Evolutionary conservation across 169 alveolate species (phyloP).

Genomic region (Cryptosporidium meleagridis): DNA sequence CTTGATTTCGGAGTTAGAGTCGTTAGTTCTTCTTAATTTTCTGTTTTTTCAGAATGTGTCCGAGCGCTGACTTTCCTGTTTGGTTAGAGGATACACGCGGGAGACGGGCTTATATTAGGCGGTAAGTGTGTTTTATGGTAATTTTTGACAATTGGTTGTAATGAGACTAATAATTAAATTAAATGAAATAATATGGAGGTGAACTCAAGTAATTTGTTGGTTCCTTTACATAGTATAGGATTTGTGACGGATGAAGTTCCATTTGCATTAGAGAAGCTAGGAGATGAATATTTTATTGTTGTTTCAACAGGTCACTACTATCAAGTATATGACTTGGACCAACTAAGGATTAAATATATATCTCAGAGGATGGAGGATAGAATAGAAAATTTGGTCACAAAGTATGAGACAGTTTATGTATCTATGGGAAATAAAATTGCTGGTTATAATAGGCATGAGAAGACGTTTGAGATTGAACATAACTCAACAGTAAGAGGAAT

Average conservation of each 20-base stretch:
- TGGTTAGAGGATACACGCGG: neutral
- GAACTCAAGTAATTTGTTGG: conserved; percentile 54
- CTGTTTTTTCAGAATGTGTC: neutral
- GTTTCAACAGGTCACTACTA: conserved; percentile 55
- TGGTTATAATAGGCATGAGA: conserved; percentile 50
- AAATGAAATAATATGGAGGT: conserved; percentile 6
- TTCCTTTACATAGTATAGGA: conserved; percentile 64
- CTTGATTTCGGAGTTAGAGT: no score
- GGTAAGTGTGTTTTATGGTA: conserved; percentile 18
- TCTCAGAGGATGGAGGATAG: conserved; percentile 14
- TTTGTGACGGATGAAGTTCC: conserved; percentile 53
- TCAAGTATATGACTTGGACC: conserved; percentile 70
- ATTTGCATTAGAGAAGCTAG: conserved; percentile 57
- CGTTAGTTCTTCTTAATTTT: no score
- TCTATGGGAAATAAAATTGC: conserved; percentile 46
- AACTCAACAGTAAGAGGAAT: conserved; percentile 34
- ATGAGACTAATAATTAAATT: neutral
- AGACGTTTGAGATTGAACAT: conserved; percentile 50
- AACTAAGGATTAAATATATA: conserved; percentile 50
- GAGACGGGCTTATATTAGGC: neutral
- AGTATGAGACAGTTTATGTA: conserved; percentile 46
- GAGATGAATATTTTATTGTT: conserved; percentile 53
- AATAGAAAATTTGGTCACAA: conserved; percentile 19
- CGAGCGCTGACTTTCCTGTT: neutral
- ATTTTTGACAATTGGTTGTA: conserved; percentile 2